Evolutionary conservation across 305 asterid genomes (phyloP), one percentile per base, ranked within the genome.

Genomic region (Striga hermonthica): DNA sequence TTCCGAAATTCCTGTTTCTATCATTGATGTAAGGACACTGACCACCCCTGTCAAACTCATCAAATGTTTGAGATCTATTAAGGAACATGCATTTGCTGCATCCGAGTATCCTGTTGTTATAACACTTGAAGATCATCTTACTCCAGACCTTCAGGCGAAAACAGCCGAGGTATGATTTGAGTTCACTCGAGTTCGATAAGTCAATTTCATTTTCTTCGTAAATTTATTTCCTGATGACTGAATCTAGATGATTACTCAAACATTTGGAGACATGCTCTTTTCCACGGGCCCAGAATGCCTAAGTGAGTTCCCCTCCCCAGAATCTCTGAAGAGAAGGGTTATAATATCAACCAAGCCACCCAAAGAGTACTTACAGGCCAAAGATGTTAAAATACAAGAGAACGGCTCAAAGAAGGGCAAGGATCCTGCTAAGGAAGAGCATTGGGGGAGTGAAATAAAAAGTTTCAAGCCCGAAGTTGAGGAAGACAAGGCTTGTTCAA

Each of bases 321-420:
- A 80, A 58, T 79, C 76, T 31, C 75, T 87, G 43, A 86, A 84
- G 80, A 79, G 52, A 68, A 79, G 65, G 74, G 49, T 90, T 28
- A 75, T 90, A 37, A 83, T 90, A 78, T 90, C 97, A 68, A 90
- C 97, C 55, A 90, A 90, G 76, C 97, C 96, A 59, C 97, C 97
- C 8, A 84, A 90, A 77, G 96, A 84, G 79, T 90, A 84, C 78
- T 79, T 85, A 60, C 68, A 81, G 68, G 75, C 76, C 60, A 77
- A 78, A 73, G 89, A 71, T 64, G 68, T 41, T 62, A 76, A 81
- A 64, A 76, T 6, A 62, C 78, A 79, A 47, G 82, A 80, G 67
- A 72, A 39, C 9, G 74, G 39, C 6, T 4, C 76, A 40, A 72
- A 81, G 66, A 69, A 68, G 67, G 82, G 60, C 61, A 73, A 66